A percentile compares a stretch with the other conserved stretches of the same genome.
phyloP scores from a whole-genome alignment of 1,139 yeast species.

The Sugiyamaella grinbergsii region DNA sequence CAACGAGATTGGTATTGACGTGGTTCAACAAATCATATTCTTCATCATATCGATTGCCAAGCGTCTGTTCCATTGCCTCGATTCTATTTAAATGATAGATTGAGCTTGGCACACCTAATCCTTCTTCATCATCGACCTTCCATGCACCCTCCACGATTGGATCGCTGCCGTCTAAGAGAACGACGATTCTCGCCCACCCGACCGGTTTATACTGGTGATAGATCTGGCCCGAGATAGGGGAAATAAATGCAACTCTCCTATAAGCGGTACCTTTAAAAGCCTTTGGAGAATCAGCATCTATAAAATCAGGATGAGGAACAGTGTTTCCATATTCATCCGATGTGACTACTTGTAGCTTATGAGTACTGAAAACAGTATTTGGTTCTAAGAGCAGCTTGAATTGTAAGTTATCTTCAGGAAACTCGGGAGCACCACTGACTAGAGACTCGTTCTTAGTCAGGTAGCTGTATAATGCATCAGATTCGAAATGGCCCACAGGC shows the following conservation, averaged over 20 bases:
- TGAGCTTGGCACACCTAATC: slow-evolving; percentile 40
- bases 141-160: slow-evolving; percentile 38
- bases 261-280: slow-evolving; percentile 39
- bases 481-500: slow-evolving; percentile 13
- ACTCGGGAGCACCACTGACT: slow-evolving; percentile 28
- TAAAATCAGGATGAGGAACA: slow-evolving; percentile 33
- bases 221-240: slow-evolving; percentile 29
- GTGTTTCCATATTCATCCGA: slow-evolving; percentile 30
- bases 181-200: slow-evolving; percentile 42
- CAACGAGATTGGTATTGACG: slow-evolving; percentile 30
- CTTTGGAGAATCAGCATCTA: slow-evolving; percentile 17
- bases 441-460: slow-evolving; percentile 34
- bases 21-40: slow-evolving; percentile 28
- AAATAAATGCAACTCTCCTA: slow-evolving; percentile 31
- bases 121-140: slow-evolving; percentile 41
- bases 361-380: slow-evolving; percentile 24
- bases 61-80: slow-evolving; percentile 22
- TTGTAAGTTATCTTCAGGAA: slow-evolving; percentile 34
- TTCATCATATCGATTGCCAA: slow-evolving; percentile 28
- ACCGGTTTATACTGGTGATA: slow-evolving; percentile 33
- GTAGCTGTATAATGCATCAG: slow-evolving; percentile 35
- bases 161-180: slow-evolving; percentile 26
- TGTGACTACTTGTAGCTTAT: slow-evolving; percentile 19
- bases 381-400: slow-evolving; percentile 38
- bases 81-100: slow-evolving; percentile 36